Conservation (phyloP, 345 rosid genomes). For the Aquilaria malaccensis region DNA sequence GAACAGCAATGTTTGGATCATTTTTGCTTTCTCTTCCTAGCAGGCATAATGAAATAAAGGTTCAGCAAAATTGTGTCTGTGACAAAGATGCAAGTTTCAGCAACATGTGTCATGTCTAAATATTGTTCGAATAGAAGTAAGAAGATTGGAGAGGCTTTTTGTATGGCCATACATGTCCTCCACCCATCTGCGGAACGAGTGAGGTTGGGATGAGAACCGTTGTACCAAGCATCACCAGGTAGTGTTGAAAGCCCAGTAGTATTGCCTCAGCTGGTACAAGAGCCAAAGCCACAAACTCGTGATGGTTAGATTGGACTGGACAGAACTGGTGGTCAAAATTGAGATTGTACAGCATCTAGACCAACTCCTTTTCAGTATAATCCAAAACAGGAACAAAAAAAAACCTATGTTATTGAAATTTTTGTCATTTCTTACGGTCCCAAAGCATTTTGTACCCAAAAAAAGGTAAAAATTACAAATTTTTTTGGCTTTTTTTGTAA, state of each 20-base stretch:
- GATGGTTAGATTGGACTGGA: neutral
- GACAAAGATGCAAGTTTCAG: no score
- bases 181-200: slow-evolving; percentile 96
- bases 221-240: slow-evolving; percentile 96
- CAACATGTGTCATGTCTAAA: no score
- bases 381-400: no score
- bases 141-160: neutral
- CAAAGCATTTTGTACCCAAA: no score
- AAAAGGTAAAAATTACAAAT: no score
- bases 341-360: no score
- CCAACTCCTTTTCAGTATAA: no score
- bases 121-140: no score
- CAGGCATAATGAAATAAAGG: neutral
- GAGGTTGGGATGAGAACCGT: slow-evolving; percentile 77
- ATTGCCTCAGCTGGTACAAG: slow-evolving; percentile 79
- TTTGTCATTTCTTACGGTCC: no score
- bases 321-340: slow-evolving; percentile 2
- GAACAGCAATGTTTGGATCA: slow-evolving; percentile 86
- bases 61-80: no score
- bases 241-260: slow-evolving; percentile 91
- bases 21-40: slow-evolving; percentile 90
- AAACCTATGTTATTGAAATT: no score
- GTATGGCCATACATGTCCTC: slow-evolving; percentile 62
- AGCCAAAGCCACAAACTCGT: slow-evolving; percentile 10
- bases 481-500: no score